Percentiles rank a stretch among this genome's conserved stretches.
Evolutionary conservation across 371 early-diverging fungal species (phyloP).

Genomic region (Saksenaea oblongispora): DNA sequence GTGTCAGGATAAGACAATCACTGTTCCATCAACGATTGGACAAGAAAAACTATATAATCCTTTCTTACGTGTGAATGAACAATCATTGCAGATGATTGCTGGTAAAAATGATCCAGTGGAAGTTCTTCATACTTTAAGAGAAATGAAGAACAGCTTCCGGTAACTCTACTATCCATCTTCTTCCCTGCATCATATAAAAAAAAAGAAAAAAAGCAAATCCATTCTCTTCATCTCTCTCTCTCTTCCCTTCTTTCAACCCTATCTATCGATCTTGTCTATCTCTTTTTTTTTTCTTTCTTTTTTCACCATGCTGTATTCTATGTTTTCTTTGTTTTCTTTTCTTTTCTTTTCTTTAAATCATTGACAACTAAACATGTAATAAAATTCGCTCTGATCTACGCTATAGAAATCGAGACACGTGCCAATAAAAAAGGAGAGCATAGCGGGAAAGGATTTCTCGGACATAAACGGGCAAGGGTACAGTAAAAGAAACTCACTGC

Average conservation of each 20-base stretch:
- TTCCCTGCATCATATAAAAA: neutral
- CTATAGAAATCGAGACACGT: neutral
- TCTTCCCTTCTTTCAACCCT: neutral
- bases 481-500: neutral
- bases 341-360: neutral
- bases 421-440: neutral
- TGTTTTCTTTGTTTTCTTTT: neutral
- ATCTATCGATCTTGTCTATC: neutral
- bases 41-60: constrained; percentile 87
- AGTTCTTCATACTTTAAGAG: constrained; percentile 76
- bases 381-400: neutral
- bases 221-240: neutral
- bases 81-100: constrained; percentile 63
- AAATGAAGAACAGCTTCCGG: constrained; percentile 65
- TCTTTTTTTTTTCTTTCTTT: neutral
- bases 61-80: constrained; percentile 82
- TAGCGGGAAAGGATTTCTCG: neutral
- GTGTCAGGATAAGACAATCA: constrained; percentile 52
- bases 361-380: constrained; percentile 3
- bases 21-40: constrained; percentile 88
- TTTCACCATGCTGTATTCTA: neutral
- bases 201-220: too few species aligned
- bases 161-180: neutral
- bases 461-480: neutral
- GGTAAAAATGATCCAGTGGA: constrained; percentile 72